Base-by-base conservation (phyloP, 306 rosid genomes). In the Pyrus pyrifolia region DNA sequence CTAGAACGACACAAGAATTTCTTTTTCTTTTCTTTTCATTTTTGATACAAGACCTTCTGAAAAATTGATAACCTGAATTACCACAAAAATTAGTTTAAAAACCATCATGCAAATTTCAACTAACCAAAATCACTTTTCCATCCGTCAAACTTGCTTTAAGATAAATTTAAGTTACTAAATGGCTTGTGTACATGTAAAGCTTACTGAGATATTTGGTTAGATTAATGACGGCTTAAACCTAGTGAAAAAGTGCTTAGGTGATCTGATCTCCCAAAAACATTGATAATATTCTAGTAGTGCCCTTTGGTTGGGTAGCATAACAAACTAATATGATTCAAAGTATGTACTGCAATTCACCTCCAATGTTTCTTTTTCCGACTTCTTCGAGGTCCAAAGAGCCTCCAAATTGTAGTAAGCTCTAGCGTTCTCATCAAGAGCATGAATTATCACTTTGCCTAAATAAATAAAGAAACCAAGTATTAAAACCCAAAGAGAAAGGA, bases 351-450 rank as follows among this genome's bases (percentile, higher is more conserved):
- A 81, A 75, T 66, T 77, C 78, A 91, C 97, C 90, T 71, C 89
- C 62, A 65, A 52, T 46, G 88, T 81, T 57, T 90, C 97, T 73
- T 81, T 76, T 64, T 73, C 90, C 42, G 88, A 62, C 45, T 86
- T 72, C 78, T 81, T 82, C 0, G 83, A 59, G 67, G 87, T 79
- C 93, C 96, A 95, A 69, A 95, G 92, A 64, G 78, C 66, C 86
- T 95, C 98, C 86, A 95, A 83, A 85, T 90, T 90, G 85, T 95
- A 95, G 83, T 95, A 95, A 58, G 87, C 87, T 82, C 98, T 92
- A 46, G 98, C 98, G 59, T 89, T 90, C 87, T 95, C 98, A 72
- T 95, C 98, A 22, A 95, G 93, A 38, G 98, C 98, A 74, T 95
- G 98, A 59, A 95, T 88, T 77, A 92, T 84, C 61, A 92, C 96